These are phyloP conservation scores for Escallonia rubra DNA, from an alignment of 129 eudicot genomes.

Conservation along the genomic window DNA sequence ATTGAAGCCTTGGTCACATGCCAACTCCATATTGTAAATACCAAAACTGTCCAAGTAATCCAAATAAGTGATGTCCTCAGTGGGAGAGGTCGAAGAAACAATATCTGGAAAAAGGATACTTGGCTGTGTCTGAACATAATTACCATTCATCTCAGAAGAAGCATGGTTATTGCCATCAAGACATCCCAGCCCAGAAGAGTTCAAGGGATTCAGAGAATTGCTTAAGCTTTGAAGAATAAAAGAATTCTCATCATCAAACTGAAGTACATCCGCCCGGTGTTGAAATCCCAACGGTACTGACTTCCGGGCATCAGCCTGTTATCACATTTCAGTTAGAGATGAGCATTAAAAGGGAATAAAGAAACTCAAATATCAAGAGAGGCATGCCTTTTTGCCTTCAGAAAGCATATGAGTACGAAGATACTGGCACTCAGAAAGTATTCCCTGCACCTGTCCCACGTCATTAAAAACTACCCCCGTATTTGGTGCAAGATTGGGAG, in stretches of 20 bases:
- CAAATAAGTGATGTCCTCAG: too few relatives aligned
- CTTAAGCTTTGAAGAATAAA: too few relatives aligned
- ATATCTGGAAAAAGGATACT: too few relatives aligned
- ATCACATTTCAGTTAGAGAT: not conserved
- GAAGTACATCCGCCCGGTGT: conserved; percentile 24
- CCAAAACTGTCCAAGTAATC: too few relatives aligned
- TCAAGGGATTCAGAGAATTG: too few relatives aligned
- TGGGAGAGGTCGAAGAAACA: too few relatives aligned
- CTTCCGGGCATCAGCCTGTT: conserved; percentile 37
- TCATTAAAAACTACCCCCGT: conserved; percentile 45
- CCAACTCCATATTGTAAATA: not conserved
- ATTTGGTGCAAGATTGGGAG: conserved; percentile 24
- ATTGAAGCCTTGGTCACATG: not conserved
- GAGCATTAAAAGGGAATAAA: not conserved
- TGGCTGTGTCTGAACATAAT: too few relatives aligned
- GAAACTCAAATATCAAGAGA: not conserved
- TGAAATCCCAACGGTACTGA: conserved; percentile 44
- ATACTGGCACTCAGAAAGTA: conserved; percentile 27
- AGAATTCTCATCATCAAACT: conserved; percentile 19
- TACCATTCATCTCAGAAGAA: not conserved
- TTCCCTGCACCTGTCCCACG: conserved; percentile 44
- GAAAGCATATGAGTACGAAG: conserved; percentile 40
- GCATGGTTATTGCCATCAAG: not conserved
- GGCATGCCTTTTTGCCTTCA: conserved; percentile 44
- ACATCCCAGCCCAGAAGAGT: too few relatives aligned